phyloP scores from a whole-genome alignment of 1,284 basidiomycete species.

The Erythrobasidium hasegawianum region DNA sequence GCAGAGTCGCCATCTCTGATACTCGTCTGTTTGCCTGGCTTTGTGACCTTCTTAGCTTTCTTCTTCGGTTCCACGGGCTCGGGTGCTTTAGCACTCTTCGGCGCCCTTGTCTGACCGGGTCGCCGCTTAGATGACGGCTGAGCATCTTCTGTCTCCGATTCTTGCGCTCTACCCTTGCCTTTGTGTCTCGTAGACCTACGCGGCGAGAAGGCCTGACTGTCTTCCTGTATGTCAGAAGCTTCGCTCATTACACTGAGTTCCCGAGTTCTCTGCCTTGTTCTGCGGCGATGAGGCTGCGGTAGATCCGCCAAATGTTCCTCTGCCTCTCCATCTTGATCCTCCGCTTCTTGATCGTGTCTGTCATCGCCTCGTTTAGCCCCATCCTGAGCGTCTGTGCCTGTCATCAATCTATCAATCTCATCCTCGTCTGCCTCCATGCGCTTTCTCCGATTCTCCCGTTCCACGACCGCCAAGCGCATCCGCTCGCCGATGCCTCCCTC shows the following conservation, averaged over 20 bases:
- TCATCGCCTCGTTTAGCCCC: background rate
- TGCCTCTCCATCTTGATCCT: background rate
- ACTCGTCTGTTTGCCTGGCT: background rate
- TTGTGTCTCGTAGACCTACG: conserved; percentile 8
- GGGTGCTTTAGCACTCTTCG: conserved; percentile 28
- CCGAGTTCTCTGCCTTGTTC: conserved; percentile 24
- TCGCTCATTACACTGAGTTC: conserved; percentile 33
- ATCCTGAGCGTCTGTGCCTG: background rate
- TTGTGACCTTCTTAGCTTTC: background rate
- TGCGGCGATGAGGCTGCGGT: conserved; percentile 3
- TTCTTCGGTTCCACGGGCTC: background rate
- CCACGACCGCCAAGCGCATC: background rate
- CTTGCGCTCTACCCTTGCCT: conserved; percentile 2
- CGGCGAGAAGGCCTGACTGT: background rate
- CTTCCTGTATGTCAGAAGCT: conserved; percentile 1
- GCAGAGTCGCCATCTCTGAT: background rate
- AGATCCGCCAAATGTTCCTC: conserved; percentile 10
- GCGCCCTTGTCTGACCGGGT: background rate
- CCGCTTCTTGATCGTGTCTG: conserved; percentile 1
- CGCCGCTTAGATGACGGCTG: background rate
- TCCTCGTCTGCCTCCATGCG: background rate
- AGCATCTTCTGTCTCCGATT: background rate
- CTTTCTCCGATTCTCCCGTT: background rate
- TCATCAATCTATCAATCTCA: background rate
- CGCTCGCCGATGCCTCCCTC: conserved; percentile 20